phyloP scores from a whole-genome alignment of 495 filamentous ascomycete genomes.

The Penicillium salamii region DNA sequence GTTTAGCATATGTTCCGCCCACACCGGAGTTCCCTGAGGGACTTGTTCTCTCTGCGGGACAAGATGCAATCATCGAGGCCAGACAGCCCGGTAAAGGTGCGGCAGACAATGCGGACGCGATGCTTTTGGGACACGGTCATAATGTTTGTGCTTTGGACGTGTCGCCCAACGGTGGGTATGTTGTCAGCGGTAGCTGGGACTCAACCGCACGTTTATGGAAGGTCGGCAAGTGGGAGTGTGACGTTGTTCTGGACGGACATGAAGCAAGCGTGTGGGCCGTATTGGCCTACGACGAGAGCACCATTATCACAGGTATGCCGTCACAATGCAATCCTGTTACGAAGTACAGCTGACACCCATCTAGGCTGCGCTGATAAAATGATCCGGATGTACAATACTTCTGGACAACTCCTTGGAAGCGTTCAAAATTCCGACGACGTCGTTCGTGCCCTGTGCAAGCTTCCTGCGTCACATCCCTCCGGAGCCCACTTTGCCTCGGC shows the following conservation, averaged over 20 bases:
- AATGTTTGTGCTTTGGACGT: slow-evolving; percentile 89
- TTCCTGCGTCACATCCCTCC: slow-evolving; percentile 73
- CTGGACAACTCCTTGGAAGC: slow-evolving; percentile 61
- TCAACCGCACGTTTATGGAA: slow-evolving; percentile 76
- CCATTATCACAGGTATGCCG: slow-evolving; percentile 70
- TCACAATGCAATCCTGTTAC: background rate
- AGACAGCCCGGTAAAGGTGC: slow-evolving; percentile 62
- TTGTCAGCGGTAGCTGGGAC: slow-evolving; percentile 97
- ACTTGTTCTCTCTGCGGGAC: slow-evolving; percentile 79
- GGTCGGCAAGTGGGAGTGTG: slow-evolving; percentile 71
- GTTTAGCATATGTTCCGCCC: slow-evolving; percentile 72
- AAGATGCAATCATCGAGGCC: slow-evolving; percentile 90
- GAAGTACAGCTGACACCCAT: background rate
- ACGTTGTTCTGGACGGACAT: slow-evolving; percentile 70
- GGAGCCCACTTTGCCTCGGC: slow-evolving; percentile 85
- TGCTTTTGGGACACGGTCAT: slow-evolving; percentile 79
- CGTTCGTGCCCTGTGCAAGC: slow-evolving; percentile 78
- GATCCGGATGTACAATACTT: slow-evolving; percentile 75
- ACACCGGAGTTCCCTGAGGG: slow-evolving; percentile 71
- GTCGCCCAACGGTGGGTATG: slow-evolving; percentile 60
- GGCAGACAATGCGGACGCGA: slow-evolving; percentile 74
- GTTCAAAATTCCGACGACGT: slow-evolving; percentile 75
- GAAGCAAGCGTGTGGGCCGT: slow-evolving; percentile 87
- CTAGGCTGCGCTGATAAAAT: slow-evolving; percentile 78
- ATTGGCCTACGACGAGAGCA: slow-evolving; percentile 73